Conservation (phyloP, 2,329 filamentous ascomycete species). For the Tolypocladium tropicale region DNA sequence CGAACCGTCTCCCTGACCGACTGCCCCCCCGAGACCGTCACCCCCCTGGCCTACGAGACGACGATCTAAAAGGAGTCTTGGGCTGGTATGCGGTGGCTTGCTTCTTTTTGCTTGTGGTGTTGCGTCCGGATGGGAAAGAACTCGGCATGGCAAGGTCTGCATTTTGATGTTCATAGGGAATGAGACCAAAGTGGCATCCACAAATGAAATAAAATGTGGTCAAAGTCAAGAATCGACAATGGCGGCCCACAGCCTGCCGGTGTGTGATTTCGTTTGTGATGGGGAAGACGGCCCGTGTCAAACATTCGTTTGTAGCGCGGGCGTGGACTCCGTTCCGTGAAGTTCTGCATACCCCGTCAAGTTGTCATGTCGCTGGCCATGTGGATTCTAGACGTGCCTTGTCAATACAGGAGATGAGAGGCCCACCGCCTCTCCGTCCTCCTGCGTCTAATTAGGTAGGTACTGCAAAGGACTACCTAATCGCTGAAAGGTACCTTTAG, state of each 20-base stretch:
- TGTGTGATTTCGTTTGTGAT: neutral
- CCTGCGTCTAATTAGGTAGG: too few relatives aligned
- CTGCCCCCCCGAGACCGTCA: conserved; percentile 83
- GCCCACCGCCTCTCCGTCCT: too few relatives aligned
- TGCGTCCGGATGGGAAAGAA: conserved; percentile 33
- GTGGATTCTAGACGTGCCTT: neutral
- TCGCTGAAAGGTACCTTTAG: too few relatives aligned
- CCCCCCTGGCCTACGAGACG: conserved; percentile 92
- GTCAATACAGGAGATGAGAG: neutral
- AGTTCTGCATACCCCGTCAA: too few relatives aligned
- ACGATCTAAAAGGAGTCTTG: conserved; percentile 63
- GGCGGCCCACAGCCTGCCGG: neutral
- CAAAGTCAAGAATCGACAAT: neutral
- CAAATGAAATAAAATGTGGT: conserved; percentile 2
- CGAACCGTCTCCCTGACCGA: conserved; percentile 71
- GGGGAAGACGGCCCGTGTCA: neutral
- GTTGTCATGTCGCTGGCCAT: neutral
- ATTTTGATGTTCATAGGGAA: conserved; percentile 31
- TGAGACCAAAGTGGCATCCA: conserved; percentile 25
- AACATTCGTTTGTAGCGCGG: neutral
- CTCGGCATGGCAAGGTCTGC: conserved; percentile 32
- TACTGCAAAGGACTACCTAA: too few relatives aligned
- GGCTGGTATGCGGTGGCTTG: conserved; percentile 17
- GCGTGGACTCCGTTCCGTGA: neutral
- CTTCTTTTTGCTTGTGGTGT: conserved; percentile 32